A percentile compares a stretch with the other conserved stretches of the same genome.
These are phyloP conservation scores for Aphanoascus verrucosus DNA, from an alignment of 2,329 filamentous ascomycete species.

Conservation along the genomic window DNA sequence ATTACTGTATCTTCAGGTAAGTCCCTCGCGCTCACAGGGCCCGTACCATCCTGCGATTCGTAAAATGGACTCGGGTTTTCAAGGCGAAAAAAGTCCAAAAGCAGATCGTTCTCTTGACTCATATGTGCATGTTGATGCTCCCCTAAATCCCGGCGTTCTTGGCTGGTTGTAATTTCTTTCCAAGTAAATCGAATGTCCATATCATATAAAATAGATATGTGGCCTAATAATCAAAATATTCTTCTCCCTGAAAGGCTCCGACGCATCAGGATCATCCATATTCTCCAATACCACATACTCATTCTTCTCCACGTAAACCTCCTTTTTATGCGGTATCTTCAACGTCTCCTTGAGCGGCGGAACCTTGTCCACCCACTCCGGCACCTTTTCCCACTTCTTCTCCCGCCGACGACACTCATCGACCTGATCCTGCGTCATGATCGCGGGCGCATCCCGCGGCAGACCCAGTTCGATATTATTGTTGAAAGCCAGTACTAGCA, in stretches of 20 bases:
- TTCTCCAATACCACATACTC: background rate
- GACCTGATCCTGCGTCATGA: constrained; percentile 6
- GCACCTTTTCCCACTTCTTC: background rate
- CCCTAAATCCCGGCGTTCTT: background rate
- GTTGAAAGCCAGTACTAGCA: constrained; percentile 6
- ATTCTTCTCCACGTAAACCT: background rate
- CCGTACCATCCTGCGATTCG: no score
- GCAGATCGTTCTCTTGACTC: no score
- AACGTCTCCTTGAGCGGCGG: constrained; percentile 1
- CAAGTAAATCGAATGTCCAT: background rate
- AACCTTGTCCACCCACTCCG: constrained; percentile 3
- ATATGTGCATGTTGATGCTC: background rate
- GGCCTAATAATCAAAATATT: background rate
- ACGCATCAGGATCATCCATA: background rate
- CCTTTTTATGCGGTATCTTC: constrained; percentile 2
- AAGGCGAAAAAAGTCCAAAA: no score
- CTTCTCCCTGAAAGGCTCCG: background rate
- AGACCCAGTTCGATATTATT: constrained; percentile 9
- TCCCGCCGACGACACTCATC: background rate
- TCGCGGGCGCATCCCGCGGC: constrained; percentile 3
- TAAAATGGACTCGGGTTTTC: no score
- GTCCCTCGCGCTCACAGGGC: no score
- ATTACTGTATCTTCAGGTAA: no score
- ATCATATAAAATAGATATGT: constrained; percentile 10
- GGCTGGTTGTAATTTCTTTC: background rate